These are phyloP conservation scores for Magnolia kwangsiensis DNA, from an alignment of 164 flowering plant genomes.

Conservation along the genomic window DNA sequence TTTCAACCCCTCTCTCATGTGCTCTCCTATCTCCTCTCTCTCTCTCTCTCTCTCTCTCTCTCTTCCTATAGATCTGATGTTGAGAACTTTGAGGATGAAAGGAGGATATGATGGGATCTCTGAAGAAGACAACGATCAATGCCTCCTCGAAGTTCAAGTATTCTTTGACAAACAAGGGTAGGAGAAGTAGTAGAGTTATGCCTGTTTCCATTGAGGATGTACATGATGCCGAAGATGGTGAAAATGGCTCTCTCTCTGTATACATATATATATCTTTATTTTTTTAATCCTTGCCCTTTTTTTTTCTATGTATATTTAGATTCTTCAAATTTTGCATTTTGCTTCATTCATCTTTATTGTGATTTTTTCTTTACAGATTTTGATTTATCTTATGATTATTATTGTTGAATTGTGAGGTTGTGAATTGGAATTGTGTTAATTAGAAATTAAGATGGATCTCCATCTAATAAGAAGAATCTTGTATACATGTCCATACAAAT, in stretches of 20 bases:
- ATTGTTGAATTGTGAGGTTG: too few species aligned
- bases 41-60: not conserved
- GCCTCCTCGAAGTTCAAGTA: constrained; percentile 70
- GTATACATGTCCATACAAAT: too few species aligned
- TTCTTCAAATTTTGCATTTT: not conserved
- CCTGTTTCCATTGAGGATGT: constrained; percentile 58
- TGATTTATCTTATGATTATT: too few species aligned
- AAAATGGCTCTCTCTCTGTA: not conserved
- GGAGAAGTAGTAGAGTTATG: constrained; percentile 62
- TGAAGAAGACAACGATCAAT: constrained; percentile 69
- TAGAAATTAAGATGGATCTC: too few species aligned
- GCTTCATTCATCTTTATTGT: not conserved
- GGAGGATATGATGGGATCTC: constrained; percentile 54
- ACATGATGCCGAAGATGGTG: constrained; percentile 79
- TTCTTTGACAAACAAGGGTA: constrained; percentile 59
- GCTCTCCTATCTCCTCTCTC: too few species aligned
- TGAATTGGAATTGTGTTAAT: too few species aligned
- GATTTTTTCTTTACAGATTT: too few species aligned
- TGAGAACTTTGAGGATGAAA: constrained; percentile 69
- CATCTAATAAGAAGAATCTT: too few species aligned
- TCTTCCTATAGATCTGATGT: constrained; percentile 27
- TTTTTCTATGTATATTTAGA: not conserved
- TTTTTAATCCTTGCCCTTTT: too few species aligned
- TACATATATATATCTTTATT: not conserved
- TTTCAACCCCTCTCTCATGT: too few species aligned